Evolutionary conservation across 192 early-diverging fungal species (phyloP), one percentile per base, ranked within the genome.

Genomic region (Allomyces arbusculus): DNA sequence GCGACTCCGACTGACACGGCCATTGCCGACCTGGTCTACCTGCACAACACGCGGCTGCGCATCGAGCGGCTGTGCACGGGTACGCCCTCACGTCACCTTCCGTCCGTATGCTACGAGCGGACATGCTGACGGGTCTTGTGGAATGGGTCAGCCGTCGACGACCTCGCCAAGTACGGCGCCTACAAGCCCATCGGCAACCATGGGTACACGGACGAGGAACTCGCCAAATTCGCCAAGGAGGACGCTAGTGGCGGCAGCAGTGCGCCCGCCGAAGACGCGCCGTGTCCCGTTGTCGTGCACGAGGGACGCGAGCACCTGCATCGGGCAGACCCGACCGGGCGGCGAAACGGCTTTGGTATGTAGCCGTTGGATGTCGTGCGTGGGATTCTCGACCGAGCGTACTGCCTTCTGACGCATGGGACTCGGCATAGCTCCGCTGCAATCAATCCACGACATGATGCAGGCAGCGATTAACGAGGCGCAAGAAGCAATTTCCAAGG

Each of bases 291-390:
- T 7, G 33, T 40, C 33, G 7, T 40, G 33, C 33, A 40, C 8
- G 25, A 14, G 33, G 43, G n/a, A 65, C 69, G 43, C 44, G 43
- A 20, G 61, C 66, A 55, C 33, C 40, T 77, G 44, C 43, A 70
- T 23, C 79, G 78, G 64, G 75, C 74, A 23, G 79, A 81, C 65
- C 82, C 82, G 9, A 84, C 82, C 12, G 82, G 82, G 6, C 63
- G 79, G 50, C 61, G 82, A 24, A 72, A 64, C 6, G 82, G 82
- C 6, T 76, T 79, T 71, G 76, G 82, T 82, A 66, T 6, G 68
- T 9, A 8, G 33, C 0, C 33, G 33, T 40, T 8, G 33, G 33
- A 40, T 7, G 7, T 40, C 33, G 7, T 40, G 33, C 33, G 33
- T 40, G 33, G 33, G 33, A 40, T 3, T 40, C 33, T 40, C 33